phyloP scores from a whole-genome alignment of 225 moss, liverwort and hornwort genomes.

The Thuidium tamariscinum region DNA sequence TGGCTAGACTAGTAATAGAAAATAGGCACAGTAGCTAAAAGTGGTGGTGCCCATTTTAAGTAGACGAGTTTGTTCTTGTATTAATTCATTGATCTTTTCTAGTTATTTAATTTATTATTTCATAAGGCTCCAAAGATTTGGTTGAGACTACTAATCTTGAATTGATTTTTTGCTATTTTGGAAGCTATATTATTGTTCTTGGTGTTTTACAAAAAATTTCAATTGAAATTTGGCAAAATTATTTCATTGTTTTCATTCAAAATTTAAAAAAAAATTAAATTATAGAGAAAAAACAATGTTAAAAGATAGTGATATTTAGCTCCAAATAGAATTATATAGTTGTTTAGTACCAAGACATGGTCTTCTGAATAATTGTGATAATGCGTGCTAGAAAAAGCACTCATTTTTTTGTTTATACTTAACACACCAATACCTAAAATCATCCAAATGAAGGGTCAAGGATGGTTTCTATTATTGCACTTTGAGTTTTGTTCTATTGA shows the following conservation, averaged over 20 bases:
- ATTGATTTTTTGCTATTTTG: background rate
- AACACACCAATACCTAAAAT: background rate
- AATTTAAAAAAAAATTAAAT: too few relatives aligned
- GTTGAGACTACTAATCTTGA: background rate
- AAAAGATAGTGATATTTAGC: background rate
- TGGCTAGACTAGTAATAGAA: fast-evolving
- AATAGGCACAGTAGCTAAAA: fast-evolving
- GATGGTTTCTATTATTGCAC: background rate
- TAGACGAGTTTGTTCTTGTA: fast-evolving
- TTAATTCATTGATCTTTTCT: background rate
- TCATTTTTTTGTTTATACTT: background rate
- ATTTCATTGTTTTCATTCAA: background rate
- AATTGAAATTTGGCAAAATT: background rate
- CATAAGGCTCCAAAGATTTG: background rate
- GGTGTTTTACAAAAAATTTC: background rate
- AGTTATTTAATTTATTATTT: background rate
- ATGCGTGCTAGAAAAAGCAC: background rate
- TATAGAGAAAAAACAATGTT: fast-evolving
- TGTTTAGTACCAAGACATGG: fast-evolving
- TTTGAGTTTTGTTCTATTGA: background rate
- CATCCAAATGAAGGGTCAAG: background rate
- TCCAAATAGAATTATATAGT: background rate
- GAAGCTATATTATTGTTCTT: too few relatives aligned
- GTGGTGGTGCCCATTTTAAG: fast-evolving
- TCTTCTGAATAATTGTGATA: background rate